Evolutionary conservation across 768 basidiomycete species (phyloP).

Genomic region (Neoboletus brunneissimus): DNA sequence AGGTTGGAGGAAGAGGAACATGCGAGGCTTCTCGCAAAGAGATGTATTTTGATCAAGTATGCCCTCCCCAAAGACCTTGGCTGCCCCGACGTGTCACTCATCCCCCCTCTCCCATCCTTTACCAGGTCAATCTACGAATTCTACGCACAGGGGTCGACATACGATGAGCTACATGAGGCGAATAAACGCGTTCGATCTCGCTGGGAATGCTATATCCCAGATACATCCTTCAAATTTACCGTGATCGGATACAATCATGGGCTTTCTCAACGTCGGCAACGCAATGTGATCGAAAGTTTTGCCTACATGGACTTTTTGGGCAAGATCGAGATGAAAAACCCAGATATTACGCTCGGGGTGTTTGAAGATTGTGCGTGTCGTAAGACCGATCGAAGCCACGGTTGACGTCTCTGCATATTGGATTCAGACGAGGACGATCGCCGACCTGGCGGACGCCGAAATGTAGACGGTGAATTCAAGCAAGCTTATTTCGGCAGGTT

Average conservation of each 20-base stretch:
- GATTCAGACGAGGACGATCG: conserved; percentile 48
- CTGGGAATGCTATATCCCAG: conserved; percentile 58
- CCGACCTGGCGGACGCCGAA: conserved; percentile 47
- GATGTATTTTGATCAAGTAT: conserved; percentile 85
- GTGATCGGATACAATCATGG: conserved; percentile 74
- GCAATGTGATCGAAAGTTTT: conserved; percentile 72
- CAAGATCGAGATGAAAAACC: conserved; percentile 75
- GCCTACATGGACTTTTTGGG: conserved; percentile 82
- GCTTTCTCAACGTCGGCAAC: conserved; percentile 65
- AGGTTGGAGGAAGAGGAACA: conserved; percentile 68
- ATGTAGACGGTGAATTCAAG: conserved; percentile 65
- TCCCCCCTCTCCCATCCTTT: neutral
- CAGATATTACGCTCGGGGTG: conserved; percentile 68
- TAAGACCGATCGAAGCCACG: neutral
- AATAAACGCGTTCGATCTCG: conserved; percentile 42
- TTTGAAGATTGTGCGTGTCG: conserved; percentile 81
- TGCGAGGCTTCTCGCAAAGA: conserved; percentile 63
- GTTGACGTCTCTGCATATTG: neutral
- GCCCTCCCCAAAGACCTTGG: conserved; percentile 14
- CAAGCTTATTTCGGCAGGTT: conserved; percentile 84
- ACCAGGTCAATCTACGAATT: conserved; percentile 74
- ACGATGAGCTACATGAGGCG: conserved; percentile 63
- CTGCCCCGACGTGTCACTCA: neutral
- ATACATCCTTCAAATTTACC: conserved; percentile 79
- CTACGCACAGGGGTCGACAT: conserved; percentile 67